These are phyloP conservation scores for Albizia julibrissin DNA, from an alignment of 306 rosid genomes.

Conservation along the genomic window DNA sequence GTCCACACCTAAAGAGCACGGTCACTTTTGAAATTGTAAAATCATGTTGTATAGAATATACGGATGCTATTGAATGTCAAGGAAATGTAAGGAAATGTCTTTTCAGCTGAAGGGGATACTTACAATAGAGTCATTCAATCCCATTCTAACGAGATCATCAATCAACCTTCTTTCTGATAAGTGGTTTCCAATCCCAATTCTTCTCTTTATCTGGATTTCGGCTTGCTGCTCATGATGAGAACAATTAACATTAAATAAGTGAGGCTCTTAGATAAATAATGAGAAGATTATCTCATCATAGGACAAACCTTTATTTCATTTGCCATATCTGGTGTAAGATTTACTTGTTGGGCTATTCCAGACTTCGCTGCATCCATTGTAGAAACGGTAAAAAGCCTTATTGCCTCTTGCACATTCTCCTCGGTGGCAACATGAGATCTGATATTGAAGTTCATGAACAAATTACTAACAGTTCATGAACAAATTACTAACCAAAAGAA, in stretches of 20 bases:
- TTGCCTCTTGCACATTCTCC: conserved; percentile 86
- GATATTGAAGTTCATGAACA: conserved; percentile 29
- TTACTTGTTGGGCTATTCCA: conserved; percentile 85
- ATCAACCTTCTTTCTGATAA: conserved; percentile 91
- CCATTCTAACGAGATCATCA: conserved; percentile 93
- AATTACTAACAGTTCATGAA: conserved; percentile 20
- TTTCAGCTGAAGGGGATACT: conserved; percentile 33
- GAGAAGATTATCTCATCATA: conserved; percentile 5
- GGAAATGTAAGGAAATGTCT: not conserved
- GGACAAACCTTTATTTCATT: conserved; percentile 85
- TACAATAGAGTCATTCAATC: conserved; percentile 93
- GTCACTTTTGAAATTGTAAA: not conserved
- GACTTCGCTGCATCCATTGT: conserved; percentile 98
- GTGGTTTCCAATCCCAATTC: conserved; percentile 96
- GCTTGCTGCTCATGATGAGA: conserved; percentile 77
- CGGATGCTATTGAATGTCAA: not conserved
- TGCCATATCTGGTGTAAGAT: conserved; percentile 84
- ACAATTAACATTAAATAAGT: conserved; percentile 10
- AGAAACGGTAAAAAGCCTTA: conserved; percentile 82
- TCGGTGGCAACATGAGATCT: conserved; percentile 84
- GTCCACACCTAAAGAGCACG: not conserved
- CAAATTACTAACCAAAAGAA: not conserved
- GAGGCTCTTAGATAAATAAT: conserved; percentile 12
- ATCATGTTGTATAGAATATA: not conserved
- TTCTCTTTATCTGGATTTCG: conserved; percentile 94